phyloP scores from a whole-genome alignment of 1,139 yeast species.

The Geotrichum macrosporum region DNA sequence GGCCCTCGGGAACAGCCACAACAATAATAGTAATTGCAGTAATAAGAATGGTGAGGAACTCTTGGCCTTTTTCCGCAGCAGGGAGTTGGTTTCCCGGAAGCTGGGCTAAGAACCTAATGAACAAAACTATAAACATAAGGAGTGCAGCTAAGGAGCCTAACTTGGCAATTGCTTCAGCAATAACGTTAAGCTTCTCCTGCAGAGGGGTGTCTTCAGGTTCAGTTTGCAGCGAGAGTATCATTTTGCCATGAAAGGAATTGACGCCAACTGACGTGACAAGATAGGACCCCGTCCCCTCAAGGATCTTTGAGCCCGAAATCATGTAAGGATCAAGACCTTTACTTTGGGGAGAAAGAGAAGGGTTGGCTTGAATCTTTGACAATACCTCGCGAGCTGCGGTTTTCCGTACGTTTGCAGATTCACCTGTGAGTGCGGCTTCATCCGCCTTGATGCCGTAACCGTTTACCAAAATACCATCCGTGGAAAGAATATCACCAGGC shows the following conservation, averaged over 20 bases:
- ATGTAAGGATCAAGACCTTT: constrained; percentile 68
- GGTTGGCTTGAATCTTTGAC: constrained; percentile 27
- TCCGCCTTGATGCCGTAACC: constrained; percentile 81
- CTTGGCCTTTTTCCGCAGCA: constrained; percentile 76
- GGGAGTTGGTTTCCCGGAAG: constrained; percentile 50
- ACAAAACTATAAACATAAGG: constrained; percentile 68
- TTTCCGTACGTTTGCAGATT: constrained; percentile 75
- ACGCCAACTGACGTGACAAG: constrained; percentile 87
- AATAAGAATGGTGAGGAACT: constrained; percentile 78
- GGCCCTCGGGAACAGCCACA: constrained; percentile 98
- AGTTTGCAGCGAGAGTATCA: constrained; percentile 70
- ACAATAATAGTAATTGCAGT: constrained; percentile 90
- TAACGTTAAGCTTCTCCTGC: constrained; percentile 70
- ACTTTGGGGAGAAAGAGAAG: constrained; percentile 27
- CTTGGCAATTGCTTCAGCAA: constrained; percentile 92
- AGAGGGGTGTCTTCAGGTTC: constrained; percentile 85
- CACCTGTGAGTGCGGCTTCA: constrained; percentile 92
- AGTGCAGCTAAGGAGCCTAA: constrained; percentile 86
- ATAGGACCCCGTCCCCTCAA: constrained; percentile 83
- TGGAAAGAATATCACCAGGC: constrained; percentile 93
- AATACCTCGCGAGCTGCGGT: constrained; percentile 51
- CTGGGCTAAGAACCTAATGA: constrained; percentile 69
- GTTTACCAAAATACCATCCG: constrained; percentile 70
- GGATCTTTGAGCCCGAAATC: constrained; percentile 83
- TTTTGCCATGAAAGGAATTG: constrained; percentile 85